Percentiles rank a stretch among this genome's conserved stretches.
These are phyloP conservation scores for Pichia paraexigua DNA, from an alignment of 805 yeast genomes.

Conservation along the genomic window DNA sequence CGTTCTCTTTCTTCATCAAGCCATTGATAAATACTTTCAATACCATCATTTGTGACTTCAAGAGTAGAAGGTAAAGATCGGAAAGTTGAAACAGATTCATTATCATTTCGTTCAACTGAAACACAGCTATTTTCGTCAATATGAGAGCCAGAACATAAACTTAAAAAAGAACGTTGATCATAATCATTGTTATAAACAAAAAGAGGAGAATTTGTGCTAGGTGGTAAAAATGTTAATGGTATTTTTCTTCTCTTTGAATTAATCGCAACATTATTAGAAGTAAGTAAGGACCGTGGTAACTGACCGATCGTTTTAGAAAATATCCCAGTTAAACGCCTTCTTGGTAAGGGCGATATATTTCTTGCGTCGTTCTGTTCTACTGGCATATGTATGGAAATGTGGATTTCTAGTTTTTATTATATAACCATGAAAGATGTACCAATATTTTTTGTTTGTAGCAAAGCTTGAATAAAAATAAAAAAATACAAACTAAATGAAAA, in stretches of 20 bases:
- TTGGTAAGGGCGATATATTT: not conserved
- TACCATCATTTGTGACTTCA: constrained; percentile 28
- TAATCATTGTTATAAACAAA: constrained; percentile 26
- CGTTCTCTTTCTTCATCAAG: constrained; percentile 31
- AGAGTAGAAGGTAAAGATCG: constrained; percentile 31
- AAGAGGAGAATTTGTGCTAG: constrained; percentile 30
- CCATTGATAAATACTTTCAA: constrained; percentile 28
- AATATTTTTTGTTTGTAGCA: not conserved
- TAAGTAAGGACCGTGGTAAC: constrained; percentile 8
- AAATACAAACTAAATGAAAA: too few relatives aligned
- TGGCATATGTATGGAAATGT: not conserved
- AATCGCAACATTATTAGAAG: constrained; percentile 15
- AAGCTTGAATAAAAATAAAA: not conserved
- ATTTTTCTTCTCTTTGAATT: constrained; percentile 29
- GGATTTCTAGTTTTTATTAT: not conserved
- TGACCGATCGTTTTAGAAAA: constrained; percentile 6
- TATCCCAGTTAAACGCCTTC: not conserved
- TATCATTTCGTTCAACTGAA: constrained; percentile 14
- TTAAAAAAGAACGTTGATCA: constrained; percentile 30
- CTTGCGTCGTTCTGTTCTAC: not conserved
- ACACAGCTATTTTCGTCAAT: constrained; percentile 15
- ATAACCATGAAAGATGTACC: not conserved
- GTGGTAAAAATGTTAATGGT: constrained; percentile 31
- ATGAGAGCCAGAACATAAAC: constrained; percentile 27
- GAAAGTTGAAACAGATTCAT: constrained; percentile 27